These are phyloP conservation scores for Ustilago tritici DNA, from an alignment of 1,284 basidiomycete species.

Conservation along the genomic window DNA sequence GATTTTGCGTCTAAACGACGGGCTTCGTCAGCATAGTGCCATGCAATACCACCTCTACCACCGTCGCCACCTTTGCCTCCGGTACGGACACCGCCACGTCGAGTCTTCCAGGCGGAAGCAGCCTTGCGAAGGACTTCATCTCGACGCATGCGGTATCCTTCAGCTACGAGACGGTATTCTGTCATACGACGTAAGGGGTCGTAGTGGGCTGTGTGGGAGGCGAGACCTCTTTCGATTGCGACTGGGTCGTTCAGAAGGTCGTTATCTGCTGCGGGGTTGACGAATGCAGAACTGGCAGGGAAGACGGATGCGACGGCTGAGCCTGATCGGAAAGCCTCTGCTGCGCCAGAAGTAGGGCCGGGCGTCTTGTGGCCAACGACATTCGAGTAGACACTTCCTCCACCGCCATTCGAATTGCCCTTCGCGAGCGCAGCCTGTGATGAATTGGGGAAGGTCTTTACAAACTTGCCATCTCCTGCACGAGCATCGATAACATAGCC, in stretches of 20 bases:
- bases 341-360: slow-evolving; percentile 27
- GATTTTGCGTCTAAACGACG: slow-evolving; percentile 65
- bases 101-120: slow-evolving; percentile 42
- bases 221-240: slow-evolving; percentile 33
- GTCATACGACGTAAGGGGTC: slow-evolving; percentile 46
- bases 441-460: slow-evolving; percentile 32
- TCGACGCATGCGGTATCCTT: slow-evolving; percentile 64
- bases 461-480: slow-evolving; percentile 26
- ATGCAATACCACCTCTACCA: slow-evolving; percentile 47
- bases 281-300: slow-evolving; percentile 50
- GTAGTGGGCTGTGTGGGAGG: slow-evolving; percentile 25
- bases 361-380: slow-evolving; percentile 35
- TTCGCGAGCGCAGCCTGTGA: slow-evolving; percentile 32
- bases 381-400: slow-evolving; percentile 26
- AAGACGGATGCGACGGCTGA: slow-evolving; percentile 45
- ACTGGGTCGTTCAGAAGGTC: slow-evolving; percentile 28
- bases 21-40: slow-evolving; percentile 69
- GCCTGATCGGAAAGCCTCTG: slow-evolving; percentile 39
- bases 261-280: slow-evolving; percentile 5
- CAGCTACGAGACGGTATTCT: slow-evolving; percentile 51
- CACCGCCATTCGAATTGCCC: not conserved
- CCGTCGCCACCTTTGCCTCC: slow-evolving; percentile 41
- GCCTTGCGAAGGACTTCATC: slow-evolving; percentile 67
- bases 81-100: slow-evolving; percentile 35
- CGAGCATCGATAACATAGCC: slow-evolving; percentile 32